These are phyloP conservation scores for Zygoascus ofunaensis DNA, from an alignment of 805 yeast species.

Conservation along the genomic window DNA sequence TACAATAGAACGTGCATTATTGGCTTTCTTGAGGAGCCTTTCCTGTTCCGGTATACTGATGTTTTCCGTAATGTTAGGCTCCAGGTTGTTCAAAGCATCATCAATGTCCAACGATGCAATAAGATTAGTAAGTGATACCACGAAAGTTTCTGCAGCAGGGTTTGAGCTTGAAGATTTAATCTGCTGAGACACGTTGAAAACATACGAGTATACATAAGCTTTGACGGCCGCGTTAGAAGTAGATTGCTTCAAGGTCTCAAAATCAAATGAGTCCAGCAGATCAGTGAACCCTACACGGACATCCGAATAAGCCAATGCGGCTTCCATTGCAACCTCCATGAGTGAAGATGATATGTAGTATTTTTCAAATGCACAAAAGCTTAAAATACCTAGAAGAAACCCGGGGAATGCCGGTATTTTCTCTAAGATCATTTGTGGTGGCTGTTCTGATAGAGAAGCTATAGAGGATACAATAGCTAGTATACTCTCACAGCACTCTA, in stretches of 20 bases:
- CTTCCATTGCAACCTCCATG: constrained; percentile 22
- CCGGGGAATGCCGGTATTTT: constrained; percentile 19
- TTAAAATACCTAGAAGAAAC: constrained; percentile 12
- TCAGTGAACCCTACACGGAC: constrained; percentile 15
- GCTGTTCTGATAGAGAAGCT: constrained; percentile 54
- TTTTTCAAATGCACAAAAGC: constrained; percentile 1
- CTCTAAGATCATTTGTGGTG: constrained; percentile 35
- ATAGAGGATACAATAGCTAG: constrained; percentile 56
- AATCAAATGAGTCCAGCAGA: constrained; percentile 3
- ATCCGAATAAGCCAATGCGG: constrained; percentile 26
- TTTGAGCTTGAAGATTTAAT: background rate
- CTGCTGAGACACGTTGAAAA: background rate
- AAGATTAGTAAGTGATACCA: background rate
- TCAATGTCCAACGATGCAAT: constrained; percentile 4
- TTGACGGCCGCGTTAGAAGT: background rate
- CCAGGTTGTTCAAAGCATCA: constrained; percentile 18
- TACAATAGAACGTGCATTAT: background rate
- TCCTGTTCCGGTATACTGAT: constrained; percentile 4
- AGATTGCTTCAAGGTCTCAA: background rate
- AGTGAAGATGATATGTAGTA: background rate
- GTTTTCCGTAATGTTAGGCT: constrained; percentile 6
- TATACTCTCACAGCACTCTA: constrained; percentile 65
- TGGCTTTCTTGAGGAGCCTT: constrained; percentile 5
- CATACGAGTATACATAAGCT: background rate
- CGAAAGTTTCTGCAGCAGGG: background rate